Base-by-base conservation (phyloP, 768 basidiomycete genomes). In the Tulasnella sp. region DNA sequence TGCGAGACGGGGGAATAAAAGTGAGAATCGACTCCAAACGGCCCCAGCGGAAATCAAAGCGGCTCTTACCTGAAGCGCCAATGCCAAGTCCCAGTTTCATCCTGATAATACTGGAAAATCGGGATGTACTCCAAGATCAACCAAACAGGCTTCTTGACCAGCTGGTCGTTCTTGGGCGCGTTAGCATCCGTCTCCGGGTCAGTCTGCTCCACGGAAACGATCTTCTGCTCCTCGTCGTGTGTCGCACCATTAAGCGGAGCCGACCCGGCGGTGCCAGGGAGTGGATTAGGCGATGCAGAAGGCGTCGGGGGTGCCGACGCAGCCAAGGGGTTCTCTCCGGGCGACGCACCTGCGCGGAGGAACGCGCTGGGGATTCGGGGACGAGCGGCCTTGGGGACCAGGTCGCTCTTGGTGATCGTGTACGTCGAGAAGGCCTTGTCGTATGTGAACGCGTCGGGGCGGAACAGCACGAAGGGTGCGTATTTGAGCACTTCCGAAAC, bases 401-500 rank as follows among this genome's bases (percentile, higher is more conserved):
- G 6, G 67, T 67, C 40, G 17, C 5, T 9, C 6, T 39, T 44
- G 6, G 67, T 67, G 40, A 34, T 26, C 1, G 42, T 67, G 39
- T 40, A 8, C 22, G 67, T 67, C 17, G 22, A 39, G 67, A 67
- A 67, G 8, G 67, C 67, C 32, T 67, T 39, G 16, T 41, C 42
- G 29, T 67, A 39, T 22, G 39, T 44, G 32, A 67, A 67, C 2
- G 67, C 67, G 40, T 67, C 42, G 39, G 67, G 40, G 22, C 42
- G 39, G 67, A 67, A 67, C 36, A 41, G 42, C 5, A 67, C 17
- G 3, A 19, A 16, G 11, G 42, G 67, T 8, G 12, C 39, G 19
- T 75, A 5, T 14, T 36, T 29, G 44, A 75, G 35, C 7, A 74
- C 69, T 52, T 74, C 71, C 11, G 72, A 32, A 67, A 75, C 62